Base-by-base conservation (phyloP, 2,329 filamentous ascomycete genomes). In the Capronia americana region DNA sequence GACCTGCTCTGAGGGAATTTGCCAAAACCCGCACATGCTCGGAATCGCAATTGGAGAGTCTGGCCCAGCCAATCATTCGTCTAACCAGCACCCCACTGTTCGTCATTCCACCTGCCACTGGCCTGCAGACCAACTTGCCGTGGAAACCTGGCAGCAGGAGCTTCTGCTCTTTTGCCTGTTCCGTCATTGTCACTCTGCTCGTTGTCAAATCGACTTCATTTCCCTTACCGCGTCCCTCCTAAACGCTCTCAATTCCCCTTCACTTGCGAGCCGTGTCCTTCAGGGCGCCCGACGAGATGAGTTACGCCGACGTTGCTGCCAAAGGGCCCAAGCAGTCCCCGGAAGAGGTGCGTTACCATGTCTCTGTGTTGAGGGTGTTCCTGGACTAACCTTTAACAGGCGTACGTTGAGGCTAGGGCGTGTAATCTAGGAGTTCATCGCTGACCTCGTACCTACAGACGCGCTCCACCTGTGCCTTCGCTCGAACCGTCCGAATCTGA, bases 291-390 rank as follows among this genome's bases (percentile, higher is more conserved):
- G 60, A 54, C 66, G 76, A 57, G 61, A 83, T 83, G 81, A 83
- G 80, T 68, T 83, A 83, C 75, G 81, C 82, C 69, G 77, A 81
- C 72, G 79, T 79, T 73, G 81, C 81, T 61, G 79, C 81, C 54
- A 80, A 78, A 69, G 80, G 80, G 51, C 76, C 80, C 7, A 80
- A 80, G 72, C 82, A 84, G 72, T 75, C 78, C 56, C 77, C 80
- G 8, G 77, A 82, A 76, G 80, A 83, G 66, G 82, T 83, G 74
- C 74, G 77, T 75, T 34, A 32, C 57, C 63, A 59, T 69, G 66
- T 69, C 70, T 71, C 41, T 67, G 58, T 26, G 20, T 26, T 7
- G 12, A 51, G 20, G 20, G 8, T 51, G 12, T 38, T 41, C 24
- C 23, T 6, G 32, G 26, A 54, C 41, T 63, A 32, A 54, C 65